Percentiles rank a stretch among this genome's conserved stretches.
Conservation (phyloP, 2,329 filamentous ascomycete genomes). For the Fusarium neocosmosporiellum region DNA sequence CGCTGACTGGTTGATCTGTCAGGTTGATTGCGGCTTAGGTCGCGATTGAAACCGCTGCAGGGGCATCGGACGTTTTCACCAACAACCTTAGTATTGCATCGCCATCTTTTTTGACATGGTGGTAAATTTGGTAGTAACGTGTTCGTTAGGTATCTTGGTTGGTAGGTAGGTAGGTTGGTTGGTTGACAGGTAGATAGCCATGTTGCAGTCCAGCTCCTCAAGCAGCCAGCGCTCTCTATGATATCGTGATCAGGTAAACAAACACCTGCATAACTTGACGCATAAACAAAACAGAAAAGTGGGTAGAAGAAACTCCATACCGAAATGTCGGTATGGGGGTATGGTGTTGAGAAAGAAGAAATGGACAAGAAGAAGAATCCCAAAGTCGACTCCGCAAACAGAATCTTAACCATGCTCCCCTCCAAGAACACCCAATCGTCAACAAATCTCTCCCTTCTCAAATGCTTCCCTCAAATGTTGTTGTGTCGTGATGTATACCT, state of each 20-base stretch:
- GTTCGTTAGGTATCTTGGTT: background rate
- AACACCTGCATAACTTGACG: conserved; percentile 8
- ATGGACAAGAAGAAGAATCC: conserved; percentile 8
- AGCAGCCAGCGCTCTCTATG: conserved; percentile 10
- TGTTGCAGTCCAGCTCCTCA: background rate
- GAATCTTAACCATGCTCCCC: conserved; percentile 18
- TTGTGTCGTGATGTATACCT: conserved; percentile 39
- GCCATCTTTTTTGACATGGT: background rate
- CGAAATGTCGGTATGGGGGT: conserved; percentile 20
- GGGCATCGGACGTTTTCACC: background rate
- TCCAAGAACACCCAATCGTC: conserved; percentile 13
- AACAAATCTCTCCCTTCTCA: conserved; percentile 19
- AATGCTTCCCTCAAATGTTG: conserved; percentile 19
- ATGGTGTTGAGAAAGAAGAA: conserved; percentile 25
- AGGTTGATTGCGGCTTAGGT: background rate
- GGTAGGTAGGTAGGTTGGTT: background rate
- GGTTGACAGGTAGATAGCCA: background rate
- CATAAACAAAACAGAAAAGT: conserved; percentile 1
- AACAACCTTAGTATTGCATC: background rate
- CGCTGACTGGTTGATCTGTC: conserved; percentile 3
- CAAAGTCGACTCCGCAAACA: conserved; percentile 20
- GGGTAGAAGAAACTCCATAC: conserved; percentile 18
- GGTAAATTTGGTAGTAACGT: conserved; percentile 2
- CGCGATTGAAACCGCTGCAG: background rate
- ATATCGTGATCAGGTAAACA: conserved; percentile 3